Evolutionary conservation across 192 early-diverging fungal species (phyloP).

Genomic region (Tieghemiomyces parasiticus): DNA sequence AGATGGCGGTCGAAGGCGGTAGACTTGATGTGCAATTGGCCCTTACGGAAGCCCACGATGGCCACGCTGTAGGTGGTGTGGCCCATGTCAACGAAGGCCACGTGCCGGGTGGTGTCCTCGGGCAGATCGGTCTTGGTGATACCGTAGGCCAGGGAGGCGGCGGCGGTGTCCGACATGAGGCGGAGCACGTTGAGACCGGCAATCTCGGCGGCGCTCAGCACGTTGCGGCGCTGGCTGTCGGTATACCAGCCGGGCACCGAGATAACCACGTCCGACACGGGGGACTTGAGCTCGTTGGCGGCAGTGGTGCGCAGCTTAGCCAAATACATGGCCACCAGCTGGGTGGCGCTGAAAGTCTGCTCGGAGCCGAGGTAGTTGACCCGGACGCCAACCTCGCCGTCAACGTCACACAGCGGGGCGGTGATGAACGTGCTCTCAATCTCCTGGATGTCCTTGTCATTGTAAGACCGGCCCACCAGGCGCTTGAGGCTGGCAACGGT

Average conservation of each 20-base stretch:
- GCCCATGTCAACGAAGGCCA: constrained; percentile 90
- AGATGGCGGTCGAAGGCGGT: constrained; percentile 87
- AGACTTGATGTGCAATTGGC: constrained; percentile 82
- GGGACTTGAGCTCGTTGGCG: constrained; percentile 59
- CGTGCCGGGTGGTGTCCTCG: constrained; percentile 79
- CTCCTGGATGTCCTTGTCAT: constrained; percentile 69
- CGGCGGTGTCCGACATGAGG: constrained; percentile 86
- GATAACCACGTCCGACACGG: constrained; percentile 85
- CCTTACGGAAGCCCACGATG: constrained; percentile 87
- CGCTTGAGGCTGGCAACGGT: constrained; percentile 86
- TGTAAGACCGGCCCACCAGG: constrained; percentile 69
- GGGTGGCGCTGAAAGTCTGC: constrained; percentile 67
- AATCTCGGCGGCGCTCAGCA: constrained; percentile 76
- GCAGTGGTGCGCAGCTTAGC: constrained; percentile 85
- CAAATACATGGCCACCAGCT: constrained; percentile 89
- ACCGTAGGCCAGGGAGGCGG: constrained; percentile 90
- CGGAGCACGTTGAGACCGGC: constrained; percentile 81
- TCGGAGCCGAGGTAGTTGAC: constrained; percentile 70
- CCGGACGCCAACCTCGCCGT: constrained; percentile 74
- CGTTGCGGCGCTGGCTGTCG: constrained; percentile 77
- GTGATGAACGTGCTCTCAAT: constrained; percentile 75
- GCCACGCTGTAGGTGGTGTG: constrained; percentile 72
- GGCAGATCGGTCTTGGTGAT: constrained; percentile 97
- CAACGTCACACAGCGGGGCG: constrained; percentile 59
- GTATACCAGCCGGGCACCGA: constrained; percentile 92